Base-by-base conservation (phyloP, 2,329 filamentous ascomycete species). In the Epichloe coenophiala region DNA sequence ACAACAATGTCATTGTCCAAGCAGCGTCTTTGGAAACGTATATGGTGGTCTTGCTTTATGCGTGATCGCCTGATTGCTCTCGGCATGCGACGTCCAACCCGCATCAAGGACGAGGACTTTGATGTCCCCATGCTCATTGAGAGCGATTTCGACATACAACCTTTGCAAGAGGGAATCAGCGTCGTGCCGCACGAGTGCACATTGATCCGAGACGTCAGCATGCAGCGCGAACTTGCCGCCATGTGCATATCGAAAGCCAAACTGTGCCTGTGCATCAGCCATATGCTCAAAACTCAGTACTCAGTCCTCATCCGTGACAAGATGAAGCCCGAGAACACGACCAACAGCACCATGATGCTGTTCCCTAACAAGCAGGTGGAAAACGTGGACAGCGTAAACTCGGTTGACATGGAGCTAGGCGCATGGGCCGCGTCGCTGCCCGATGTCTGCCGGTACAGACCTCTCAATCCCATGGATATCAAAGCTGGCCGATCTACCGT, bases 31-130 rank as follows among this genome's bases (percentile, higher is more conserved):
- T 95, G 90, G 86, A 95, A 95, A 70, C 78, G 90, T 49, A 93
- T 96, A 58, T 97, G 91, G 91, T 97, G 91, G 91, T 95, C 87
- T 35, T 94, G 88, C 56, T 95, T 95, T 62, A 95, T 95, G 81
- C 84, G 90, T 50, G 91, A 97, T 67, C 85, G 90, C 46, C 76
- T 96, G 41, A 89, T 96, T 55, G 91, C 91, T 2, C 72, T 97
- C 12, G 91, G 91, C 51, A 96, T 96, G 90, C 81, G 91, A 51
- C 81, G 91, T 49, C 90, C 90, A 4, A 95, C 89, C 39, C 78
- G 90, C 49, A 94, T 96, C 67, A 94, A 94, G 73, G 84, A 89
- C 53, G 87, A 93, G 60, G 90, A 96, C 64, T 95, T 88, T 63
- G 88, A 96, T 62, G 89, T 96, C 33, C 88, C 90, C 1, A 93